phyloP scores from a whole-genome alignment of 2,329 filamentous ascomycete genomes.

The Whalleya microplaca region DNA sequence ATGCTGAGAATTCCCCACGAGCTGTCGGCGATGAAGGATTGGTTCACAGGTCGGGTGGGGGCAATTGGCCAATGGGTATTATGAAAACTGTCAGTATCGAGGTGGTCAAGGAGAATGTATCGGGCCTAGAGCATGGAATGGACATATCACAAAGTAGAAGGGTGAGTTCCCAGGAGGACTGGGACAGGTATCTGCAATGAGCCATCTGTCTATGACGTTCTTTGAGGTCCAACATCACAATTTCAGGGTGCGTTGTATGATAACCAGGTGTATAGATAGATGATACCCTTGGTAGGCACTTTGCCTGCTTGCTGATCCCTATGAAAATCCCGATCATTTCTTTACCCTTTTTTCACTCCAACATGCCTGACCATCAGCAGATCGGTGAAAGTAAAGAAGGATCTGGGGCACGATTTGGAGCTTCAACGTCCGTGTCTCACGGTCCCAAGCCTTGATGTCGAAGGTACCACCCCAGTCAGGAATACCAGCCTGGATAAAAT shows the following conservation, averaged over 20 bases:
- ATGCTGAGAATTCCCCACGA: slow-evolving; percentile 32
- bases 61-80: slow-evolving; percentile 41
- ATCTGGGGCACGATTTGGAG: slow-evolving; percentile 2
- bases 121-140: slow-evolving; percentile 25
- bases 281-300: not conserved
- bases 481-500: not conserved
- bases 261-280: not conserved
- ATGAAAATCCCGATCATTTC: no score
- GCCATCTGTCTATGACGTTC: not conserved
- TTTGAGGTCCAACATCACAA: not conserved
- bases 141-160: slow-evolving; percentile 11
- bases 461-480: not conserved
- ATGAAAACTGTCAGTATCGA: slow-evolving; percentile 45
- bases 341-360: no score
- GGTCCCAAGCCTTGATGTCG: slow-evolving; percentile 2
- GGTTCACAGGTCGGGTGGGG: slow-evolving; percentile 16
- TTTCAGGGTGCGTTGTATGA: not conserved
- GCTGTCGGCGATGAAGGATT: slow-evolving; percentile 21
- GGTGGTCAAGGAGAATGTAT: slow-evolving; percentile 39
- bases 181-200: slow-evolving; percentile 21
- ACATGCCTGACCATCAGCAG: not conserved
- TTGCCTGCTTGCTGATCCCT: slow-evolving; percentile 1
- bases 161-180: slow-evolving; percentile 15
- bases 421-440: slow-evolving; percentile 1
- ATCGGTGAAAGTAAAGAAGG: slow-evolving; percentile 9